Base-by-base conservation (phyloP, 306 rosid genomes). In the Mucuna pruriens region DNA sequence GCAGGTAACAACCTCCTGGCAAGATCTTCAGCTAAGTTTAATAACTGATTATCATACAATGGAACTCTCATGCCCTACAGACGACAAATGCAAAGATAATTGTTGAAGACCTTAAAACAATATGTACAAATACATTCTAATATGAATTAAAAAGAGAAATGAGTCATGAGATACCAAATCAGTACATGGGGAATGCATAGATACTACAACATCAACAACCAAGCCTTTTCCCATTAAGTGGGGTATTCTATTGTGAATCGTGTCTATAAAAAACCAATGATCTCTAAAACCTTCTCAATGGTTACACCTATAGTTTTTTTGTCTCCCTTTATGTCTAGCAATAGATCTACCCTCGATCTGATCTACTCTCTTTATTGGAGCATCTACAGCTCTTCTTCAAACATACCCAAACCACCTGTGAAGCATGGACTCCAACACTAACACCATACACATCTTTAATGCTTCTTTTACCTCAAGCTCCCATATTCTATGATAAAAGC, bases 1-100 rank as follows among this genome's bases (percentile, higher is more conserved):
- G 97, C 99, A 77, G 98, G 99, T 80, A 95, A 87, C 86, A 95
- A 78, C 87, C 95, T 90, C 87, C 95, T 89, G 69, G 85, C 97
- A 74, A 95, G 89, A 90, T 95, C 99, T 86, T 93, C 99, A 13
- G 97, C 99, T 70, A 95, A 78, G 88, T 87, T 86, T 38, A 95
- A 91, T 63, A 95, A 86, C 74, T 90, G 92, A 84, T 93, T 91
- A 78, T 95, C 89, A 85, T 95, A 93, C 33, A 81, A 87, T 29
- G 94, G 88, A 87, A 95, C 85, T 85, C 86, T 91, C 99, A 95
- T 90, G 54, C 99, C 99, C 99, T 95, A 78, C 72, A 78, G 74
- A 51, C 16, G 70, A 80, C 61, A n/a, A 68, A 55, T 57, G 61
- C 6, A 13, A 54, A 62, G 49, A 69, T 39, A 48, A 70, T 45